Conservation (phyloP, 345 rosid genomes). For the Mallotus nudiflorus region DNA sequence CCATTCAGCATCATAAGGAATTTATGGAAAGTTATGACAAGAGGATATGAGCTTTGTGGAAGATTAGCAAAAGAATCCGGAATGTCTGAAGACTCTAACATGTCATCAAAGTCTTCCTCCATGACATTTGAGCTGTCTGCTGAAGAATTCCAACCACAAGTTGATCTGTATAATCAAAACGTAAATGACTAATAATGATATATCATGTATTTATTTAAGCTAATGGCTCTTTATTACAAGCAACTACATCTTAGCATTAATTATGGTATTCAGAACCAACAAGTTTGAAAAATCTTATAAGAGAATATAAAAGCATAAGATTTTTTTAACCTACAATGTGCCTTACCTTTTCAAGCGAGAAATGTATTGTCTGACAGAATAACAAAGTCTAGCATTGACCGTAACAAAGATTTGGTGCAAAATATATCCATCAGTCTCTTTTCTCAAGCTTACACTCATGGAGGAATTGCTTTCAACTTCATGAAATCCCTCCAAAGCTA, state of each 20-base stretch:
- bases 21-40: constrained; percentile 54
- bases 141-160: constrained; percentile 21
- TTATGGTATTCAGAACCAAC: too few relatives aligned
- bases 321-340: too few relatives aligned
- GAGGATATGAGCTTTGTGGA: constrained; percentile 40
- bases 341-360: constrained; percentile 46
- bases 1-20: constrained; percentile 61
- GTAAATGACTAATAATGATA: neutral
- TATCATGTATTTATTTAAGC: too few relatives aligned
- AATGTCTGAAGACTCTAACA: constrained; percentile 36
- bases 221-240: too few relatives aligned
- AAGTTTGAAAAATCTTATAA: too few relatives aligned
- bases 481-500: constrained; percentile 26
- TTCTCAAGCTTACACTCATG: neutral
- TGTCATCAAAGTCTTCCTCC: constrained; percentile 34
- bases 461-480: neutral
- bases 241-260: too few relatives aligned
- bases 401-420: constrained; percentile 58
- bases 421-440: neutral
- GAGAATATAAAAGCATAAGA: too few relatives aligned
- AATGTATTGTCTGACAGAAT: constrained; percentile 44
- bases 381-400: constrained; percentile 46
- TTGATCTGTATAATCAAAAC: constrained; percentile 32
- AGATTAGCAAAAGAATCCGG: constrained; percentile 43
- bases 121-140: constrained; percentile 21